Percentiles rank a stretch among this genome's conserved stretches.
These are phyloP conservation scores for Termitomyces sp. DNA, from an alignment of 768 basidiomycete genomes.

Conservation along the genomic window DNA sequence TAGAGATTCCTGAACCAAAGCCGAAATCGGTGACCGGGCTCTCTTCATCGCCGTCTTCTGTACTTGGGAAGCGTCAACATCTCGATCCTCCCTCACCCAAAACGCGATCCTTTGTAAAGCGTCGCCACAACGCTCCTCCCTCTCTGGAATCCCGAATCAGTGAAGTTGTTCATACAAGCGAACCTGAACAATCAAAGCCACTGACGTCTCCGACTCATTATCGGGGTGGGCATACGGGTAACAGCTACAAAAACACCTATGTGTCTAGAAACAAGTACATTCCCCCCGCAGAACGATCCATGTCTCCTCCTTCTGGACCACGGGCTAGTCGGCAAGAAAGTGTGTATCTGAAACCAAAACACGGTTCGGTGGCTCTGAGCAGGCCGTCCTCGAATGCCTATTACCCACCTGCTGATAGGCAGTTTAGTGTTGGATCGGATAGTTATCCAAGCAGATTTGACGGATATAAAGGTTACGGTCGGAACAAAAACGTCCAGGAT, in stretches of 20 bases:
- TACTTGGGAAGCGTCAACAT: conserved; percentile 8
- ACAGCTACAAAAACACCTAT: neutral
- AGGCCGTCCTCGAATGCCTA: neutral
- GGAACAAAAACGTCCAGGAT: neutral
- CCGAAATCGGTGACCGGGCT: neutral
- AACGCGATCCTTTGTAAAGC: neutral
- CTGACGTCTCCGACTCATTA: neutral
- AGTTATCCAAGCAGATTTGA: neutral
- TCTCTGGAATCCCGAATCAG: conserved; percentile 3
- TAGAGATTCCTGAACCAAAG: neutral
- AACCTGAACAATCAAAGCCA: neutral
- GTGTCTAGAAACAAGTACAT: neutral
- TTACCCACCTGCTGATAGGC: neutral
- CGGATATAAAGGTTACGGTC: neutral
- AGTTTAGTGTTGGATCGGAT: neutral
- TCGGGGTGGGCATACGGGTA: neutral
- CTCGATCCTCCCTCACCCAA: neutral
- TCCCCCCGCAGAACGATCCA: neutral
- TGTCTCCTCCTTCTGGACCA: conserved; percentile 1
- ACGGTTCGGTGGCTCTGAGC: neutral
- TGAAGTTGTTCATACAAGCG: neutral
- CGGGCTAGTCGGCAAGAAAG: neutral
- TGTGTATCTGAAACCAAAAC: neutral
- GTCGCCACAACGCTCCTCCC: neutral
- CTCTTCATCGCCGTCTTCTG: neutral